Percentiles rank a stretch among this genome's conserved stretches.
phyloP scores from a whole-genome alignment of 805 yeast genomes.

The Ogataea henricii region DNA sequence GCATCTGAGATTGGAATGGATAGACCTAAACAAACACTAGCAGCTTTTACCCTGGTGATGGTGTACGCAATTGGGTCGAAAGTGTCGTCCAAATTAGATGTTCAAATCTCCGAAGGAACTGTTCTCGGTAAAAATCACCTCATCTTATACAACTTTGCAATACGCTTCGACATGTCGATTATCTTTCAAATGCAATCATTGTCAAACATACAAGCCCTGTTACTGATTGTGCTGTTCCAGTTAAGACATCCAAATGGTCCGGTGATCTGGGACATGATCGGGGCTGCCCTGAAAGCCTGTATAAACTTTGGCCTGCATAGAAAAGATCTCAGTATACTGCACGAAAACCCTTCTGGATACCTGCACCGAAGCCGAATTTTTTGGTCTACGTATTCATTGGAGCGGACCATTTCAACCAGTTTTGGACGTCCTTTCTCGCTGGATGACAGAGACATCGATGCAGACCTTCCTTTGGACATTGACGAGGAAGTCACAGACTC shows the following conservation, averaged over 20 bases:
- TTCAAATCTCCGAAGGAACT: background rate
- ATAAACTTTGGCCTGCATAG: slow-evolving; percentile 23
- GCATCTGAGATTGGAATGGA: background rate
- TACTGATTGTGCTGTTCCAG: slow-evolving; percentile 18
- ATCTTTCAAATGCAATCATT: slow-evolving; percentile 12
- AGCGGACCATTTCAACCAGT: slow-evolving; percentile 47
- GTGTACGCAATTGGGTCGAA: slow-evolving; percentile 20
- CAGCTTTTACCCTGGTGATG: slow-evolving; percentile 15
- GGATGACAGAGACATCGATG: slow-evolving; percentile 51
- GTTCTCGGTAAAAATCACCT: slow-evolving; percentile 10
- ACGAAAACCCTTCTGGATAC: slow-evolving; percentile 12
- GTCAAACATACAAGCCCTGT: slow-evolving; percentile 9
- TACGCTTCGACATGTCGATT: slow-evolving; percentile 6
- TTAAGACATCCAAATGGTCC: slow-evolving; percentile 20
- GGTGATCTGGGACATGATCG: slow-evolving; percentile 23
- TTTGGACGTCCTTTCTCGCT: slow-evolving; percentile 52
- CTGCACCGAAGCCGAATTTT: slow-evolving; percentile 26
- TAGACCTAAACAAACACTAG: slow-evolving; percentile 1
- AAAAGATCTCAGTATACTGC: slow-evolving; percentile 12
- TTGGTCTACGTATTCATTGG: slow-evolving; percentile 52
- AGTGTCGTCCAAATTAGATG: slow-evolving; percentile 3
- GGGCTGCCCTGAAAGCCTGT: slow-evolving; percentile 18
- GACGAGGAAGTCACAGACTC: slow-evolving; percentile 14
- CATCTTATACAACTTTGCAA: slow-evolving; percentile 11
- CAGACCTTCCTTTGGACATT: slow-evolving; percentile 38